These are phyloP conservation scores for Tieghemostelium lacteum DNA, from an alignment of 78 protist genomes.

Conservation along the genomic window DNA sequence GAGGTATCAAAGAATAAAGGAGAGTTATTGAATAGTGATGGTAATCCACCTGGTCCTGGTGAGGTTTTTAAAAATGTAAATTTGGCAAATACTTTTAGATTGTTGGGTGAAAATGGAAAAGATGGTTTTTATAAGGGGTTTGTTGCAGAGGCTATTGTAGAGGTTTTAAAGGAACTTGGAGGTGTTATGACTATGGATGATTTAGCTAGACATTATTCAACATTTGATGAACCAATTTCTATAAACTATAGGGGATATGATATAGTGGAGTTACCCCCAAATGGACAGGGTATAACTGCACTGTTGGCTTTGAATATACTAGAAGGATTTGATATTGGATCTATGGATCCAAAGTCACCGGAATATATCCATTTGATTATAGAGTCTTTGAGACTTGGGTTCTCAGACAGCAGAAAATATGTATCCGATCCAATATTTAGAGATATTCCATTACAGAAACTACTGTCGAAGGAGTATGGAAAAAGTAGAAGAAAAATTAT, in stretches of 20 bases:
- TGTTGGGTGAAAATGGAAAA: constrained; percentile 78
- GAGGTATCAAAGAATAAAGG: neutral
- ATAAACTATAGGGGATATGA: constrained; percentile 66
- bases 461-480: constrained; percentile 81
- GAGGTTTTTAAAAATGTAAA: constrained; percentile 56
- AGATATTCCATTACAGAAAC: constrained; percentile 47
- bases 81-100: constrained; percentile 67
- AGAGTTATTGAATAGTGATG: constrained; percentile 58
- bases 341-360: constrained; percentile 29
- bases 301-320: constrained; percentile 85
- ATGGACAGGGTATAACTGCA: constrained; percentile 92
- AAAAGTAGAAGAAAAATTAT: constrained; percentile 27
- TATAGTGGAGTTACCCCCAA: constrained; percentile 89
- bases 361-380: constrained; percentile 76
- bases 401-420: constrained; percentile 78
- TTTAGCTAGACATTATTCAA: constrained; percentile 72
- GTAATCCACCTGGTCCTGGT: constrained; percentile 83
- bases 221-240: constrained; percentile 55
- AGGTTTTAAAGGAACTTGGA: constrained; percentile 47
- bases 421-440: constrained; percentile 74
- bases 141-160: constrained; percentile 85
- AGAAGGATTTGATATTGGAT: neutral
- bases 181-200: constrained; percentile 85
- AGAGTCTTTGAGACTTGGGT: constrained; percentile 88
- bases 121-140: constrained; percentile 85